A percentile compares a stretch with the other conserved stretches of the same genome.
These are phyloP conservation scores for Apophysomyces trapeziformis DNA, from an alignment of 371 early-diverging fungal species.

Conservation along the genomic window DNA sequence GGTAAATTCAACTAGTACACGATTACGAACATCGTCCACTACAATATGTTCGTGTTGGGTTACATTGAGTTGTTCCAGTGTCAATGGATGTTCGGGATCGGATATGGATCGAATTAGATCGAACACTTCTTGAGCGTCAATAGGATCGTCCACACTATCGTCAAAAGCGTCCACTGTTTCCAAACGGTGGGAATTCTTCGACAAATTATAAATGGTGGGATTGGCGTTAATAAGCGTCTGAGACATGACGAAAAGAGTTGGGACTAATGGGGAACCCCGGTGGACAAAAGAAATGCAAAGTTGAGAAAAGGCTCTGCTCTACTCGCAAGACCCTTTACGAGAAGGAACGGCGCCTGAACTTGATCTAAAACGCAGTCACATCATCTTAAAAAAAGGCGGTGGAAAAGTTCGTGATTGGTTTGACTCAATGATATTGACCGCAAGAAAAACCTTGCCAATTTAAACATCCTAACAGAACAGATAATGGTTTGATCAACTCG, in stretches of 20 bases:
- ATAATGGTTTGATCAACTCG: too few relatives aligned
- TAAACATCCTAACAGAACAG: too few relatives aligned
- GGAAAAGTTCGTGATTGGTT: too few relatives aligned
- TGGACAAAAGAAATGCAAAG: neutral
- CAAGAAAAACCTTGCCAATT: too few relatives aligned
- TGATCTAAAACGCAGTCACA: too few relatives aligned
- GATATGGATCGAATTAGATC: slow-evolving; percentile 96
- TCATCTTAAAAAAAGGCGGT: too few relatives aligned
- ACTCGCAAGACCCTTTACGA: too few relatives aligned
- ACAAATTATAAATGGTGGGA: slow-evolving; percentile 76
- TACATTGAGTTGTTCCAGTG: slow-evolving; percentile 95
- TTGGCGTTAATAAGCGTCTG: slow-evolving; percentile 77
- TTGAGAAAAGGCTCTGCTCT: neutral
- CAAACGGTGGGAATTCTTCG: slow-evolving; percentile 53
- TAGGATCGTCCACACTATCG: slow-evolving; percentile 71
- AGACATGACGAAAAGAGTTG: slow-evolving; percentile 30
- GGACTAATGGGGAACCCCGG: neutral
- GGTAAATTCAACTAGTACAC: slow-evolving; percentile 83
- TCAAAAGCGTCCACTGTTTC: slow-evolving; percentile 67
- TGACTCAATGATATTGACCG: too few relatives aligned
- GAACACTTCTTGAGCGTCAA: slow-evolving; percentile 90
- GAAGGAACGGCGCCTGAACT: too few relatives aligned
- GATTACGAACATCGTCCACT: slow-evolving; percentile 72
- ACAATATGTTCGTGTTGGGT: slow-evolving; percentile 84
- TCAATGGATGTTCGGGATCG: slow-evolving; percentile 99